Conservation (phyloP, 768 basidiomycete species). For the Astraeus odoratus region DNA sequence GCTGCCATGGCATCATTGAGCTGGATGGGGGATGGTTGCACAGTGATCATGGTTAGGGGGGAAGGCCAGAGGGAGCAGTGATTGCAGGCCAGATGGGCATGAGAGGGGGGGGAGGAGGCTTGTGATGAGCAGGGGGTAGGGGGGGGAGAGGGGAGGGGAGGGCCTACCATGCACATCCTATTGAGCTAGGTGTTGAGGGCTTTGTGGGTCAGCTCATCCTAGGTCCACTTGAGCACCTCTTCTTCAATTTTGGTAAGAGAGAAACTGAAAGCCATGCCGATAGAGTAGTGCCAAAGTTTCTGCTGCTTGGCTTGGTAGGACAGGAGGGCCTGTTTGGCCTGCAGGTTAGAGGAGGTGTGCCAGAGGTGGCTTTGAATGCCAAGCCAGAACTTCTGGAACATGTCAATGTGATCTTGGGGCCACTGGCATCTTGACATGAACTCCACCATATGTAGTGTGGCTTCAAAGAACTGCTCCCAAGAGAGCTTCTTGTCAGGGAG, state of each 20-base stretch:
- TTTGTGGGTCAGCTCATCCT: not conserved
- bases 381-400: slow-evolving; percentile 10
- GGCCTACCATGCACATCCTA: no score
- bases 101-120: no score
- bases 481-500: no score
- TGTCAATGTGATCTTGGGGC: not conserved
- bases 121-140: no score
- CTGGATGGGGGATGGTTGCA: no score
- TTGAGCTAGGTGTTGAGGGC: not conserved
- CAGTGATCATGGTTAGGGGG: no score
- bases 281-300: slow-evolving; percentile 1
- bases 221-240: not conserved
- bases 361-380: slow-evolving; percentile 4
- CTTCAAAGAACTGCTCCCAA: no score
- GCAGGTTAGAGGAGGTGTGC: slow-evolving; percentile 2
- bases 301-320: slow-evolving; percentile 12
- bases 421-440: no score
- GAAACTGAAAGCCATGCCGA: not conserved
- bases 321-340: slow-evolving; percentile 6
- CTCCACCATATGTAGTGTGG: no score
- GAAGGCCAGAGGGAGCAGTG: no score
- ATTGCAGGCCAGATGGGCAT: no score
- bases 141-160: not conserved
- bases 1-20: no score
- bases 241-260: not conserved